A percentile compares a stretch with the other conserved stretches of the same genome.
These are phyloP conservation scores for Hypoxylon sp. DNA, from an alignment of 2,329 filamentous ascomycete genomes.

Conservation along the genomic window DNA sequence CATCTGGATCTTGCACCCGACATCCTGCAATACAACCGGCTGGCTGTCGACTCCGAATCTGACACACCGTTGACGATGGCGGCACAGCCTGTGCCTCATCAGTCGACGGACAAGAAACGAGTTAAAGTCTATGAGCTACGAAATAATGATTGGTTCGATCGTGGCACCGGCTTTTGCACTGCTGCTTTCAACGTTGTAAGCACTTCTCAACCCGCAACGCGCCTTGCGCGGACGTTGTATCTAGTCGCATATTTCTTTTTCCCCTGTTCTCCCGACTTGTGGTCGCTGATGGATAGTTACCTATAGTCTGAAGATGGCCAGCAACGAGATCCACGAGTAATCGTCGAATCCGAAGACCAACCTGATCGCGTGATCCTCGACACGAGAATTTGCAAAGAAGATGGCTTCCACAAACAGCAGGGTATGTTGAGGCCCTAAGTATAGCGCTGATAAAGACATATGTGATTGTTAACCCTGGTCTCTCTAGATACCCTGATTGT, in stretches of 20 bases:
- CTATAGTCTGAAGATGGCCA: slow-evolving; percentile 68
- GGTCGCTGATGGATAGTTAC: slow-evolving; percentile 34
- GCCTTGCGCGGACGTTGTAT: slow-evolving; percentile 16
- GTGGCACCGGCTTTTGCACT: slow-evolving; percentile 95
- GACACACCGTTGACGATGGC: slow-evolving; percentile 75
- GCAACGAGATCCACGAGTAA: slow-evolving; percentile 86
- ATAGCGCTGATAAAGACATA: slow-evolving; percentile 4
- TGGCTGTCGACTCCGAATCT: slow-evolving; percentile 67
- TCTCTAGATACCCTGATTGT: slow-evolving; percentile 91
- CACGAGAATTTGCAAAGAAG: slow-evolving; percentile 91
- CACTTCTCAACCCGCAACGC: slow-evolving; percentile 39
- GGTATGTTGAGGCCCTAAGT: slow-evolving; percentile 66
- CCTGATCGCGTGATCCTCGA: slow-evolving; percentile 87
- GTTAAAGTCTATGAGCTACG: slow-evolving; percentile 99
- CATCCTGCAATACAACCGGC: slow-evolving; percentile 65
- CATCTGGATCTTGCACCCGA: slow-evolving; percentile 70
- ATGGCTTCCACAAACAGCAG: slow-evolving; percentile 99
- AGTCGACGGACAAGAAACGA: slow-evolving; percentile 77
- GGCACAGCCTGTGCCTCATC: slow-evolving; percentile 79
- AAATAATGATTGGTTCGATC: slow-evolving; percentile 99
- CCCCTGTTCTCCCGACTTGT: slow-evolving; percentile 3
- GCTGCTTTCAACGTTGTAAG: slow-evolving; percentile 82
- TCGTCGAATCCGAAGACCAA: slow-evolving; percentile 94
- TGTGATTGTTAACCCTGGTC: slow-evolving; percentile 31
- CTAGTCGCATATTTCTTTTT: slow-evolving; percentile 31